Evolutionary conservation across 331 rosid genomes (phyloP), one percentile per base, ranked within the genome.

Genomic region (Malus hybrid): DNA sequence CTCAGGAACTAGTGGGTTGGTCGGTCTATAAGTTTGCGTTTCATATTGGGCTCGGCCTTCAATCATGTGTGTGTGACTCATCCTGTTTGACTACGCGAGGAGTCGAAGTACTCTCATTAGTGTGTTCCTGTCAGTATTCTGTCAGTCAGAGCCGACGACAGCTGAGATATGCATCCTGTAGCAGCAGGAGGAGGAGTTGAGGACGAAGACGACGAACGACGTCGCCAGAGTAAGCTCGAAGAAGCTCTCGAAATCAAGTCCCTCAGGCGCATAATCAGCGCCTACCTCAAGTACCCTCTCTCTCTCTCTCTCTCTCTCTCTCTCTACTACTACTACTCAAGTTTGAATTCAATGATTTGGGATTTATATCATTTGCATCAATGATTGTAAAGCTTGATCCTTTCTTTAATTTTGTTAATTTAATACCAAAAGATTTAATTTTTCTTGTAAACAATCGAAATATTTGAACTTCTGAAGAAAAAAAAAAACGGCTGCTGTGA

Each of bases 231-330:
- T 83, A 84, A 90, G 88, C 90, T 83, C 13, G 99, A 94, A 85
- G 99, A 92, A 88, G 93, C 88, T 67, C 96, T 90, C 32, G 99
- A 94, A 85, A 81, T 90, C 76, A 84, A 94, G 78, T 94, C 99
- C 36, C 96, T 94, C 19, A 64, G 93, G 76, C 99, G 99, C 75
- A 94, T 94, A 81, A 63, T 92, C 74, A 85, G 96, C 81, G 99
- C 97, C 63, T 92, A 88, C 61, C 96, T 94, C 87, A 94, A 94
- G 99, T 94, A 90, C 29, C n/a, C 55, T 65, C 42, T 18, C 59
- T 19, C 71, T 79, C 24, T 48, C 18, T 60, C 59, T 19, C 71
- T 79, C 24, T 48, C 18, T 60, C 16, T 39, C 36, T 57, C 44
- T 28, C 2, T 28, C 2, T 3, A 28, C 3, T 39, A 39, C 2